Base-by-base conservation (phyloP, 2,329 filamentous ascomycete genomes). In the Penicillium sp. region DNA sequence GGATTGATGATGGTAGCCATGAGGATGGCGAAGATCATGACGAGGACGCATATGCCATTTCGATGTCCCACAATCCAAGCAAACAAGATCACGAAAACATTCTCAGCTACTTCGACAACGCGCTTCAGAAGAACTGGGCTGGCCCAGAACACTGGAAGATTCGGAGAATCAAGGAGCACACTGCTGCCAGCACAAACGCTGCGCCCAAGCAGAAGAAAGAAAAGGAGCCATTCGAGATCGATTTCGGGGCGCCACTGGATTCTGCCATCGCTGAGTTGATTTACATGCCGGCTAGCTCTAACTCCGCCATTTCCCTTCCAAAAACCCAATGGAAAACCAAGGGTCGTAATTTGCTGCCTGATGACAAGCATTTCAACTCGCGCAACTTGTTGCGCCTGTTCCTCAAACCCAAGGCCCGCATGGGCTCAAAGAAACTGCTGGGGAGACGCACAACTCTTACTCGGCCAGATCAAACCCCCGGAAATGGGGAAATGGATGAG, bases 91-190 rank as follows among this genome's bases (percentile, higher is more conserved):
- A 96, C 68, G 90, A 97, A 63, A 93, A 96, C 65, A 96, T 99
- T 52, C 81, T 99, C n/a, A 88, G 89, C 67, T 99, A 97, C 76
- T 99, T 99, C 68, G 94, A 99, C 70, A 90, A 96, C 66, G 92
- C 93, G 2, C 76, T 97, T 41, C 90, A 94, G 69, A 97, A 96
- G 81, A 96, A 96, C 66, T 99, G 94, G 93, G 87, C 88, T 6
- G 95, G 91, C 45, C 93, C 94, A n/a, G 94, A 97, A 70, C 94
- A 99, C 73, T 99, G 94, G 94, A 87, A 93, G 61, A 97, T 99
- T 68, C 84, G 89, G 57, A 90, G 91, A 67, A 94, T 99, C 72
- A 97, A 97, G 64, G 82, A 85, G 51, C 78, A 92, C 71, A 80
- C 84, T 7, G 77, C 81, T 8, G 78, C 82, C 13, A 76, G 75